Evolutionary conservation across 257 asterid species (phyloP), one percentile per base, ranked within the genome.

Genomic region (Scutellaria galericulata): DNA sequence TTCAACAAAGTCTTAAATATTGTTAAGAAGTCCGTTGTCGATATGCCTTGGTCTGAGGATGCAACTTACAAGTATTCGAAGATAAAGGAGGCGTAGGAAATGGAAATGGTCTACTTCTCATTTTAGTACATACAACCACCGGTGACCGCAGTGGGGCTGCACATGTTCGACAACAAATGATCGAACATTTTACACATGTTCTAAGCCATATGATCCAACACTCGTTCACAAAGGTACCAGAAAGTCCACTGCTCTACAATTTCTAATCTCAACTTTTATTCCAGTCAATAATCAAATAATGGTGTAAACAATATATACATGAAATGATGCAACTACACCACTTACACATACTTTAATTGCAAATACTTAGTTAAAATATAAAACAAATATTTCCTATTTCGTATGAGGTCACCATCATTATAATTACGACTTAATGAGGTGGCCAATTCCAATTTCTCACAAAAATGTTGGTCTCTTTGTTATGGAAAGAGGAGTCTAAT

Each of bases 211-310:
- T n/a, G n/a, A n/a, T n/a, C n/a, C n/a, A n/a, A n/a, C n/a, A n/a
- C n/a, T n/a, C n/a, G n/a, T n/a, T n/a, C 85, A 82, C 87, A 78
- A 77, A 55, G 76, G 74, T 58, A 55, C 66, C 70, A 66, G 72
- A 67, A 78, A 79, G 77, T 81, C 78, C 78, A 74, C 52, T 71
- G 78, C 76, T 24, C 69, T 56, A 64, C 44, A 44, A 64, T 54
- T 55, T 46, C 52, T 75, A 48, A 72, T 64, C 80, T 53, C 51
- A 67, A 35, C 67, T 80, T 76, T 68, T 55, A 47, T 55, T 13
- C 9, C 40, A 65, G 89, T 82, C 89, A 82, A 84, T 55, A 42
- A 77, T 68, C 57, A 55, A 80, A 81, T 78, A 70, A 79, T 74
- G 74, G 67, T 48, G 61, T 47, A 67, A 73, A 77, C 74, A 70